A percentile compares a stretch with the other conserved stretches of the same genome.
These are phyloP conservation scores for Eucalyptus erythrocorys DNA, from an alignment of 345 rosid genomes.

Conservation along the genomic window DNA sequence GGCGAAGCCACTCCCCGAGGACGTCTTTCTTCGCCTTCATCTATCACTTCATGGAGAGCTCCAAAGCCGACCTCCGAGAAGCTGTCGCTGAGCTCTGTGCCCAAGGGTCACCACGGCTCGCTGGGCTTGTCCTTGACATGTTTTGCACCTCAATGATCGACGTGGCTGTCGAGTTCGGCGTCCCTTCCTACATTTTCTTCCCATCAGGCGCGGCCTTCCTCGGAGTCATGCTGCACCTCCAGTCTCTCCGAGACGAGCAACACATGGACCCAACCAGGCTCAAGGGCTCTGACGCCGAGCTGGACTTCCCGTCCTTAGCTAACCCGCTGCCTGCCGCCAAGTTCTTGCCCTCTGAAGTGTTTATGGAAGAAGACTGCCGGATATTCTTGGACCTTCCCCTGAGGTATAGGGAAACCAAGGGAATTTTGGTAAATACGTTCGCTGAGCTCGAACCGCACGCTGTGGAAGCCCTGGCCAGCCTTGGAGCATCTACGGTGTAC, in stretches of 20 bases:
- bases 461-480: not conserved
- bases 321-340: not conserved
- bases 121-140: too few relatives aligned
- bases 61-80: too few relatives aligned
- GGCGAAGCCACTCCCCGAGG: not conserved
- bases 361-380: not conserved
- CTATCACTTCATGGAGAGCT: too few relatives aligned
- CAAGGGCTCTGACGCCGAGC: too few relatives aligned
- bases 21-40: too few relatives aligned
- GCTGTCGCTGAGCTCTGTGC: too few relatives aligned
- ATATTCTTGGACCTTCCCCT: not conserved
- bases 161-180: conserved; percentile 20
- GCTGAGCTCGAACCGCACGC: conserved; percentile 30
- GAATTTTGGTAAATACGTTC: conserved; percentile 39
- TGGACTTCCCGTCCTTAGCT: too few relatives aligned
- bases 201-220: conserved; percentile 27
- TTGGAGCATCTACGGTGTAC: conserved; percentile 6
- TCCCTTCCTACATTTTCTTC: conserved; percentile 33
- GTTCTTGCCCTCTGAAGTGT: conserved; percentile 3
- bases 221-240: not conserved
- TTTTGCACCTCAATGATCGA: conserved; percentile 15
- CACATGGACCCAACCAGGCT: too few relatives aligned
- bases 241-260: conserved; percentile 3
- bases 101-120: too few relatives aligned
- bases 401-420: conserved; percentile 8